A percentile compares a stretch with the other conserved stretches of the same genome.
Evolutionary conservation across 2,329 filamentous ascomycete species (phyloP).

Genomic region (Botrytis hyacinthi): DNA sequence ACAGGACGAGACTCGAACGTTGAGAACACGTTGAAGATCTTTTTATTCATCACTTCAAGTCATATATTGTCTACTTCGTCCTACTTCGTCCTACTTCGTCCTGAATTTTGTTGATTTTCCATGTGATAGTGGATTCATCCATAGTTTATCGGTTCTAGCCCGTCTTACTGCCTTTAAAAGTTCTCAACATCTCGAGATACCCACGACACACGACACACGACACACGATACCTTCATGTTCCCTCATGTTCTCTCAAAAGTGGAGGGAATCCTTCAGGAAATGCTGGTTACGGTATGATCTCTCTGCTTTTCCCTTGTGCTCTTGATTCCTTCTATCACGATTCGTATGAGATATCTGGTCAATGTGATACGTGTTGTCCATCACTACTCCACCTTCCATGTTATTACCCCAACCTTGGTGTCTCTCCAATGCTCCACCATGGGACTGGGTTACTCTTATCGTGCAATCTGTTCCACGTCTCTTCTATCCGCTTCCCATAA

Average conservation of each 20-base stretch:
- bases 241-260: not conserved
- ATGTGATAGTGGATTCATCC: constrained; percentile 1
- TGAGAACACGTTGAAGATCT: not conserved
- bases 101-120: not conserved
- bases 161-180: not conserved
- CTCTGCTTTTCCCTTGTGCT: not conserved
- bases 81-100: too few relatives aligned
- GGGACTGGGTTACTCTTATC: not conserved
- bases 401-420: not conserved
- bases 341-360: not conserved
- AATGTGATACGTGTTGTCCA: not conserved
- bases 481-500: not conserved
- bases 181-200: not conserved
- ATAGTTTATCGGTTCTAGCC: not conserved
- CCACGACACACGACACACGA: not conserved
- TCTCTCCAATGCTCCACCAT: not conserved
- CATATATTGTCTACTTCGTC: not conserved
- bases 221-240: not conserved
- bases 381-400: not conserved
- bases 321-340: not conserved
- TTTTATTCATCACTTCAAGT: not conserved
- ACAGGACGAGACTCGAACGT: not conserved
- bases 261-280: not conserved
- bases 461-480: not conserved
- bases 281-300: not conserved